These are phyloP conservation scores for Aspergillus fructus DNA, from an alignment of 2,329 filamentous ascomycete genomes.

Conservation along the genomic window DNA sequence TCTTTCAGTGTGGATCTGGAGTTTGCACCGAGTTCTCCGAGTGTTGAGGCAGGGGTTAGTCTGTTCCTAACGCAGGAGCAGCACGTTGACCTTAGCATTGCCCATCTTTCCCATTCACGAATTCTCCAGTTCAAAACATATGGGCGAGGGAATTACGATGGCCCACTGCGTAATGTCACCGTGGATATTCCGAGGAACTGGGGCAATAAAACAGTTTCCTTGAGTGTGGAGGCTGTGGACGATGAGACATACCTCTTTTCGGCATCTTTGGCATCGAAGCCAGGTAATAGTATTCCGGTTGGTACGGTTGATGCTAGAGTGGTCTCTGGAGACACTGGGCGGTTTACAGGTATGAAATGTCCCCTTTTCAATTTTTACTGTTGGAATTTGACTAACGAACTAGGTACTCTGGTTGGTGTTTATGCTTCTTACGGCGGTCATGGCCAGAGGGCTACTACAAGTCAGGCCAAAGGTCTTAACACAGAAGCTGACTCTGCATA, in stretches of 20 bases:
- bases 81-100: slow-evolving; percentile 21
- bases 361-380: neutral
- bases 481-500: neutral
- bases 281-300: neutral
- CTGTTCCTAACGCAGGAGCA: slow-evolving; percentile 21
- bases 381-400: neutral
- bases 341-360: slow-evolving; percentile 9
- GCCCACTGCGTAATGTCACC: neutral
- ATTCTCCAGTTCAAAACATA: neutral
- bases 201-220: neutral
- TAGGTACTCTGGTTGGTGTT: slow-evolving; percentile 2
- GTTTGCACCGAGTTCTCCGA: neutral
- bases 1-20: slow-evolving; percentile 15
- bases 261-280: neutral
- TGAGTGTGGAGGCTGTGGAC: neutral
- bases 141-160: slow-evolving; percentile 2
- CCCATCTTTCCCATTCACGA: neutral
- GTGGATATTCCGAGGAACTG: neutral
- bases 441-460: neutral
- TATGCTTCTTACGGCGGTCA: slow-evolving; percentile 1
- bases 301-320: slow-evolving; percentile 1
- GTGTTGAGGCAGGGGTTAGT: slow-evolving; percentile 18
- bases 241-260: slow-evolving; percentile 6
- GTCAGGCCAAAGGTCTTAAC: no score
- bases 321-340: slow-evolving; percentile 7